These are phyloP conservation scores for Aureobasidium sp. DNA, from an alignment of 2,329 filamentous ascomycete genomes.

Conservation along the genomic window DNA sequence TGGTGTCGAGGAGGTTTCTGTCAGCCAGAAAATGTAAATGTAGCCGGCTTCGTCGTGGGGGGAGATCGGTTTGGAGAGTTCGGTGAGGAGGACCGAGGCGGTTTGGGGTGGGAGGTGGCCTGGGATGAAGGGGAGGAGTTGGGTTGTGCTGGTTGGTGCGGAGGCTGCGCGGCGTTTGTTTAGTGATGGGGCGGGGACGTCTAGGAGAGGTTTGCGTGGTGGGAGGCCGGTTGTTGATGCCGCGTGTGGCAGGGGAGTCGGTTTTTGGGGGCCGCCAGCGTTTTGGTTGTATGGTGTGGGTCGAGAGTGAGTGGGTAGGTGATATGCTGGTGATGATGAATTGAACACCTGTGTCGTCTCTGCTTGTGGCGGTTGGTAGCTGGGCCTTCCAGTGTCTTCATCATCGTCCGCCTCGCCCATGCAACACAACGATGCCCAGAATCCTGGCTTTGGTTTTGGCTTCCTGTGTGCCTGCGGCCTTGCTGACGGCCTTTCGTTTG, in stretches of 20 bases:
- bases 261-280: constrained; percentile 3
- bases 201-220: constrained; percentile 23
- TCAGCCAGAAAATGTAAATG: constrained; percentile 99
- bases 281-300: constrained; percentile 7
- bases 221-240: not conserved
- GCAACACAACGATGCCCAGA: constrained; percentile 41
- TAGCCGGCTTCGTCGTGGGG: constrained; percentile 74
- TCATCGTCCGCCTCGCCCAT: constrained; percentile 30
- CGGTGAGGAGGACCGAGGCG: constrained; percentile 63
- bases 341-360: constrained; percentile 7
- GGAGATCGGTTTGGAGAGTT: constrained; percentile 70
- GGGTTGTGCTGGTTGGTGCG: constrained; percentile 15
- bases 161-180: constrained; percentile 20
- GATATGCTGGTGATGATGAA: constrained; percentile 16
- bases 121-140: constrained; percentile 63
- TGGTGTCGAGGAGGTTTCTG: constrained; percentile 53
- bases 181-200: constrained; percentile 23
- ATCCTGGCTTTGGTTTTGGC: constrained; percentile 20
- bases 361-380: constrained; percentile 22
- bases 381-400: constrained; percentile 35
- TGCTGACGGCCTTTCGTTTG: not conserved
- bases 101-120: constrained; percentile 58
- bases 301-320: constrained; percentile 14
- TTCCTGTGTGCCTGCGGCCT: not conserved
- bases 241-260: constrained; percentile 17